Base-by-base conservation (phyloP, 768 basidiomycete genomes). In the Leccinum subtestaceum region DNA sequence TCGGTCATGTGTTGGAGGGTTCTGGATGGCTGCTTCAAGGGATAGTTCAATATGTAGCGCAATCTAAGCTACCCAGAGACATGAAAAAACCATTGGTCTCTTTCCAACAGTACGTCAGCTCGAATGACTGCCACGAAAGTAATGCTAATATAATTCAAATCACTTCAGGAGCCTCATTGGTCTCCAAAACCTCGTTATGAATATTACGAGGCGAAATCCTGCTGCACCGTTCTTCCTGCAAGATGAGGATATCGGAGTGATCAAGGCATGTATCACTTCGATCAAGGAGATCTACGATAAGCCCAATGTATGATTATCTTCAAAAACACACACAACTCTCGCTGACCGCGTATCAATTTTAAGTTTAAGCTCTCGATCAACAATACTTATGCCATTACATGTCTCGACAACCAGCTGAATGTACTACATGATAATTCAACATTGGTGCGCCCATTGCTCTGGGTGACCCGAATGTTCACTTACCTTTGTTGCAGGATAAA, bases 21-120 rank as follows among this genome's bases (percentile, higher is more conserved):
- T 60, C 65, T 25, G 65, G 58, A 10, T 60, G 56, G 54, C 13
- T 66, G 12, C 58, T 66, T 8, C 46, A 67, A 0, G 61, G 56
- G 19, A 67, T 64, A 9, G 40, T 51, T 0, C 53, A 29, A 34
- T 47, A 47, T 13, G 56, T 32, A 13, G 31, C 25, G 43, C 9
- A 12, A 13, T 45, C 46, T 4, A 27, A 45, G 13, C 2, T 64
- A 1, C 43, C 62, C 17, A 51, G 0, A 15, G 51, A 52, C 47
- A 64, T 55, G 57, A 64, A 27, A 8, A 56, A 11, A 51, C 6
- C 52, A 2, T 3, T 67, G 53, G n/a, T 0, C 1, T 32, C 53
- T 12, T 64, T 66, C 23, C 57, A 45, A 32, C 46, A 1, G 65
- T 64, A 51, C 8, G 62, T 49, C 5, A 1, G 7, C 15, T 36